Conservation (phyloP, 768 basidiomycete genomes). For the Scleroderma bovista region DNA sequence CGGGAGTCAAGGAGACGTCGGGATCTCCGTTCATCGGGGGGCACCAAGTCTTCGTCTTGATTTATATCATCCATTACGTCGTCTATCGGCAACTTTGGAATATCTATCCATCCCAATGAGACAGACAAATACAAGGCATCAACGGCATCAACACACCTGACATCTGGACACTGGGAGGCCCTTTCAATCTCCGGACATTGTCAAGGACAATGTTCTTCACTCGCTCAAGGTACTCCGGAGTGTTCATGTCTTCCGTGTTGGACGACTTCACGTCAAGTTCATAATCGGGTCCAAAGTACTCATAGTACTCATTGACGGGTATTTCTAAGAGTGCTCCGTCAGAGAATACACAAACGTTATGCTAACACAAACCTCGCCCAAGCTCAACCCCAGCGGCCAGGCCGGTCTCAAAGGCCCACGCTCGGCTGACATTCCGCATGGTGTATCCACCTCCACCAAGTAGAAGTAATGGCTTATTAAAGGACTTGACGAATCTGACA, state of each 20-base stretch:
- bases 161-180: slow-evolving; percentile 92
- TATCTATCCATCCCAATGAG: slow-evolving; percentile 42
- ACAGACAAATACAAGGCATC: neutral
- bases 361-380: slow-evolving; percentile 52
- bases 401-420: slow-evolving; percentile 98
- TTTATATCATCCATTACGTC: slow-evolving; percentile 75
- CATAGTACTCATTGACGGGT: slow-evolving; percentile 98
- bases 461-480: slow-evolving; percentile 88
- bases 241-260: slow-evolving; percentile 95
- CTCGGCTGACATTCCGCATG: slow-evolving; percentile 93
- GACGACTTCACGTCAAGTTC: slow-evolving; percentile 91
- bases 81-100: slow-evolving; percentile 82
- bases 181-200: slow-evolving; percentile 77
- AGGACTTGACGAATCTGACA: slow-evolving; percentile 94
- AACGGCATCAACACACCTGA: slow-evolving; percentile 49
- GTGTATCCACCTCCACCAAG: slow-evolving; percentile 98
- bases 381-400: slow-evolving; percentile 96
- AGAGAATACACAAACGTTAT: neutral
- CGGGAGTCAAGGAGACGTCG: slow-evolving; percentile 74
- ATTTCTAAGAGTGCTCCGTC: slow-evolving; percentile 57
- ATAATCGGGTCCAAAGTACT: slow-evolving; percentile 98
- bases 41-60: slow-evolving; percentile 77
- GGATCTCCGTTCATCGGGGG: slow-evolving; percentile 71
- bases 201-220: slow-evolving; percentile 91
- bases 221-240: slow-evolving; percentile 86